Base-by-base conservation (phyloP, 768 basidiomycete species). In the Mycena alexandri region DNA sequence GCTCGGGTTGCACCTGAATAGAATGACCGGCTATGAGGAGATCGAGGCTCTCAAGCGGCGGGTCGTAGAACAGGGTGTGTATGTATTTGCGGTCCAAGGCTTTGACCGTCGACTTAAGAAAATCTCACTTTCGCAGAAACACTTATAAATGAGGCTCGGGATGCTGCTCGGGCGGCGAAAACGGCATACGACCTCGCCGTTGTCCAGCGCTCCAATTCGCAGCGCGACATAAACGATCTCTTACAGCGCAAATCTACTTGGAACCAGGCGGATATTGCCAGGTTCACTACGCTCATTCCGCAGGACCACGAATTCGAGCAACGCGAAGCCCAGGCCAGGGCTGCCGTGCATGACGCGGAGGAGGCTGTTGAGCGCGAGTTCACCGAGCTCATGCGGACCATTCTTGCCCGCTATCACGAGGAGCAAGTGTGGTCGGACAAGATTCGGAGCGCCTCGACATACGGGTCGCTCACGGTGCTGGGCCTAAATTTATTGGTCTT, bases 361-460 rank as follows among this genome's bases (percentile, higher is more conserved):
- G 86, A 88, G 56, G 87, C 86, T 2, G 94, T 95, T 19, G 98
- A 99, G 71, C 86, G 87, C 50, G 93, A 92, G 72, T 98, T 99
- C 76, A 90, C 85, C 74, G 91, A 90, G 75, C 85, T 98, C 36
- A 93, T 97, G 91, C 90, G 90, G 62, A 84, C 87, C 12, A 99
- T 99, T 74, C 86, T 99, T 65, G 90, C 88, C 54, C 87, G 97
- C 43, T 99, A 99, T 78, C 97, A 99, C 81, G 97, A 98, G 80
- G 98, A 99, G 77, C 98, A 99, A 77, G 89, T 98, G 3, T 99
- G 98, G 98, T 95, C 94, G 59, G 97, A 99, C 83, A 99, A 99
- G 81, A 98, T 99, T 66, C 89, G 98, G 41, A 95, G 93, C 72
- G 92, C 93, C 29, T 95, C 94, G 68, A 98, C 98, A 6, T 98